phyloP scores from a whole-genome alignment of 2,329 filamentous ascomycete species.

The Phoma herbarum region DNA sequence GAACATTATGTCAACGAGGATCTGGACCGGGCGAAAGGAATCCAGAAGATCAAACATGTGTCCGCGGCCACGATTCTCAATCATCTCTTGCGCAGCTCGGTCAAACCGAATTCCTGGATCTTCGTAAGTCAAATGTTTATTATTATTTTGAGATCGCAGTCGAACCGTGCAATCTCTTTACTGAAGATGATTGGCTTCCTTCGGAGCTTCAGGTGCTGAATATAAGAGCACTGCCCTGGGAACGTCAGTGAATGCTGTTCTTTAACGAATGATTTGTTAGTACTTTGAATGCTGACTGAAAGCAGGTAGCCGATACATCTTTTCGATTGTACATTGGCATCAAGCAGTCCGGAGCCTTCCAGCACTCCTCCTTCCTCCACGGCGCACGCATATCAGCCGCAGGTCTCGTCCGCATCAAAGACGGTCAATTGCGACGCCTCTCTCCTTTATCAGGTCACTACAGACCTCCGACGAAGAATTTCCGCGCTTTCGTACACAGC shows the following conservation, averaged over 20 bases:
- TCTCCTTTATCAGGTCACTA: constrained; percentile 80
- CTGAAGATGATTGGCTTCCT: no score
- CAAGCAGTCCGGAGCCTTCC: constrained; percentile 87
- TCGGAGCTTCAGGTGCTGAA: not conserved
- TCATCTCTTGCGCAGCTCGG: constrained; percentile 77
- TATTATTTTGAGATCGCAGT: no score
- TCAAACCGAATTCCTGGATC: constrained; percentile 91
- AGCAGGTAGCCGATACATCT: constrained; percentile 74
- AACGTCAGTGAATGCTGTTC: not conserved
- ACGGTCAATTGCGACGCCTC: constrained; percentile 77
- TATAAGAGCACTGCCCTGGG: not conserved
- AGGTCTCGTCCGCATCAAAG: constrained; percentile 83
- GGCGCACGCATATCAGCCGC: constrained; percentile 83
- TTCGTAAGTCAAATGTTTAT: constrained; percentile 63
- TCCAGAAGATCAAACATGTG: constrained; percentile 71
- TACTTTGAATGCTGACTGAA: constrained; percentile 1
- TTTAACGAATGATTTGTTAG: no score
- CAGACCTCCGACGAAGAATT: constrained; percentile 82
- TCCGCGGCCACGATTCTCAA: constrained; percentile 79
- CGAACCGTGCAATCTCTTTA: no score
- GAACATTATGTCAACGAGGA: constrained; percentile 72
- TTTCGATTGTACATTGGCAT: constrained; percentile 90
- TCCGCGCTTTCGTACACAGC: constrained; percentile 79
- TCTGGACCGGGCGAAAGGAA: constrained; percentile 67
- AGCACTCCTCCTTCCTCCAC: constrained; percentile 89